Percentiles rank a stretch among this genome's conserved stretches.
These are phyloP conservation scores for Penstemon barbatus DNA, from an alignment of 257 asterid genomes.

Conservation along the genomic window DNA sequence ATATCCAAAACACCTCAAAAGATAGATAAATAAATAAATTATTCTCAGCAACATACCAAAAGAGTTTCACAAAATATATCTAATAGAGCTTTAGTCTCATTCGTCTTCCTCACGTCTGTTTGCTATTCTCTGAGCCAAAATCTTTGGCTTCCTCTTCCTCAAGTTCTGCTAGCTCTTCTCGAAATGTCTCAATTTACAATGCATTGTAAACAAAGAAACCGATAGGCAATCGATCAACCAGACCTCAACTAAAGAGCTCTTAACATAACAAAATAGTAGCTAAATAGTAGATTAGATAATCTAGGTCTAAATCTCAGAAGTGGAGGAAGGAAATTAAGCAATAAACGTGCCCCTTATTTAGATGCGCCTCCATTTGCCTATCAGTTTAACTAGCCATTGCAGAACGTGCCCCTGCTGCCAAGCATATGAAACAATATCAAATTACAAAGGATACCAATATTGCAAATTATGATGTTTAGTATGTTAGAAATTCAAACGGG, in stretches of 20 bases:
- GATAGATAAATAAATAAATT: too few species aligned
- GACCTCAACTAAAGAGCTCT: slow-evolving; percentile 25
- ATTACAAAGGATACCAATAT: slow-evolving; percentile 15
- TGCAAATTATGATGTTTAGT: not conserved
- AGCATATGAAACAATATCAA: slow-evolving; percentile 29
- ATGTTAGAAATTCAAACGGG: not conserved
- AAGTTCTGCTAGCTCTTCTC: slow-evolving; percentile 41
- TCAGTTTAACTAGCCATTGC: slow-evolving; percentile 38
- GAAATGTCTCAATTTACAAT: slow-evolving; percentile 37
- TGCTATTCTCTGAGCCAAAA: slow-evolving; percentile 20
- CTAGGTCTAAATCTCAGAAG: slow-evolving; percentile 26
- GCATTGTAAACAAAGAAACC: slow-evolving; percentile 22
- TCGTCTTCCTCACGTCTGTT: too few species aligned
- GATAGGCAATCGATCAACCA: slow-evolving; percentile 29
- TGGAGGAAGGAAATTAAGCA: slow-evolving; percentile 24
- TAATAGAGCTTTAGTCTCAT: too few species aligned
- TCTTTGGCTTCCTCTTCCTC: slow-evolving; percentile 33
- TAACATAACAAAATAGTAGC: slow-evolving; percentile 18
- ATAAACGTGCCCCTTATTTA: slow-evolving; percentile 19
- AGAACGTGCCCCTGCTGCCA: slow-evolving; percentile 45
- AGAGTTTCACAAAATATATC: not conserved
- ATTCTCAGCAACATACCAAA: too few species aligned
- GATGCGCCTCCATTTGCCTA: slow-evolving; percentile 17
- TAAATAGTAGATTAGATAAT: slow-evolving; percentile 25
- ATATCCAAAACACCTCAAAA: too few species aligned